A percentile compares a stretch with the other conserved stretches of the same genome.
These are phyloP conservation scores for Ustilago cynodontis DNA, from an alignment of 1,284 basidiomycete genomes.

Conservation along the genomic window DNA sequence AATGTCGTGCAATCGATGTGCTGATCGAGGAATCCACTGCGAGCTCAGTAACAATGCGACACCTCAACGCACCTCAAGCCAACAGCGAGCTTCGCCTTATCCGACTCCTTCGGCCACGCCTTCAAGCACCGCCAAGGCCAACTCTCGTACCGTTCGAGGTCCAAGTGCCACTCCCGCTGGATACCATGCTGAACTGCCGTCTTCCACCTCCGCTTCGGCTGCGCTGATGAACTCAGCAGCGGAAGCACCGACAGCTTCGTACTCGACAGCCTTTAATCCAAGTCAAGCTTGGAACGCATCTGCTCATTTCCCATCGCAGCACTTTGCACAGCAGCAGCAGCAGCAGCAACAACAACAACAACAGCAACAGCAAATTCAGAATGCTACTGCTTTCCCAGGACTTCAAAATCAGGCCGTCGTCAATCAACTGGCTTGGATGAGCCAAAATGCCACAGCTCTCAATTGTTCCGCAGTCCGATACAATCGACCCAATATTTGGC, in stretches of 20 bases:
- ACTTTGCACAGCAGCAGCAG: constrained; percentile 22
- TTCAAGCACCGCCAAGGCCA: constrained; percentile 13
- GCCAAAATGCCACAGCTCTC: constrained; percentile 20
- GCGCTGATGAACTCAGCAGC: constrained; percentile 2
- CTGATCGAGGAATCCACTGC: constrained; percentile 48
- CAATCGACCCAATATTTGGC: constrained; percentile 48
- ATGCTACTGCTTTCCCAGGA: constrained; percentile 8
- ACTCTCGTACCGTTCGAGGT: constrained; percentile 18
- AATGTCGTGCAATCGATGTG: constrained; percentile 49
- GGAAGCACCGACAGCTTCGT: constrained; percentile 1
- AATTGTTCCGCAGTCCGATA: constrained; percentile 35
- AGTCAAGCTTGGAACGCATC: constrained; percentile 24
- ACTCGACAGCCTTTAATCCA: constrained; percentile 22
- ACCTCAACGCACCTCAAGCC: constrained; percentile 20
- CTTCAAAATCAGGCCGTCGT: constrained; percentile 27
- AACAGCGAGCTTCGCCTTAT: constrained; percentile 23
- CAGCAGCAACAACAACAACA: constrained; percentile 13
- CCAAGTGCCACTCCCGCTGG: constrained; percentile 6
- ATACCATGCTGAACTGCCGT: constrained; percentile 7
- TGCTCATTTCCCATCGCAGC: constrained; percentile 35
- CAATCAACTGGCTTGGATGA: constrained; percentile 43
- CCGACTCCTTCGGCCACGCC: constrained; percentile 10
- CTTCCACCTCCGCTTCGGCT: constrained; percentile 4
- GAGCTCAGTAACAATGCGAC: constrained; percentile 25
- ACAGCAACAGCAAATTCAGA: constrained; percentile 19